Evolutionary conservation across 2,329 filamentous ascomycete species (phyloP).

Genomic region (Diaporthe destruens): DNA sequence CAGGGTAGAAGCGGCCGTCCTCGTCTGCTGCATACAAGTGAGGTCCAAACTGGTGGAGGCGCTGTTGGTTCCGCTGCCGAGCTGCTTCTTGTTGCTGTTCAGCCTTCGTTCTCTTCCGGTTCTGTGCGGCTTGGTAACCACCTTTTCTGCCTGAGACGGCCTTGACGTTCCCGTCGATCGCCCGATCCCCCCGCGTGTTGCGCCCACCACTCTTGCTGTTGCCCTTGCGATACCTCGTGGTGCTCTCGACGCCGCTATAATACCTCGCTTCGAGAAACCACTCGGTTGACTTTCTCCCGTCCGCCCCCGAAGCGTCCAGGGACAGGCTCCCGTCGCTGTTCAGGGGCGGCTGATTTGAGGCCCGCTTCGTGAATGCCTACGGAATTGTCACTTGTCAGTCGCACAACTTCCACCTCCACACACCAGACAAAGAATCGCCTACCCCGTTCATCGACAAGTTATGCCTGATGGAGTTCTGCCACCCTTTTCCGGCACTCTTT

Average conservation of each 20-base stretch:
- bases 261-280: slow-evolving; percentile 84
- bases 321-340: slow-evolving; percentile 38
- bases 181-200: slow-evolving; percentile 26
- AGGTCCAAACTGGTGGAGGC: slow-evolving; percentile 30
- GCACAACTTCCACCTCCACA: slow-evolving; percentile 36
- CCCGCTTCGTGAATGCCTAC: slow-evolving; percentile 50
- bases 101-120: slow-evolving; percentile 41
- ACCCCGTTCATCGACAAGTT: slow-evolving; percentile 97
- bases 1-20: slow-evolving; percentile 7
- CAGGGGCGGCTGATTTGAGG: slow-evolving; percentile 26
- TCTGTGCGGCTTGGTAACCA: slow-evolving; percentile 46
- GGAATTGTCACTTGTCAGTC: background rate
- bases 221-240: slow-evolving; percentile 79
- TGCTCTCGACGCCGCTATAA: slow-evolving; percentile 81
- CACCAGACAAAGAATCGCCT: slow-evolving; percentile 45
- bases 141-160: slow-evolving; percentile 48
- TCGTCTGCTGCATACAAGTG: background rate
- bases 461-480: slow-evolving; percentile 96
- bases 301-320: slow-evolving; percentile 45
- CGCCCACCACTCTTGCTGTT: slow-evolving; percentile 49
- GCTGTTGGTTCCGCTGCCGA: slow-evolving; percentile 22
- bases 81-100: slow-evolving; percentile 34
- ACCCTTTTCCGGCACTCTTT: slow-evolving; percentile 75
- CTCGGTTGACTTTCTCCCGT: slow-evolving; percentile 75
- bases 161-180: slow-evolving; percentile 37